Evolutionary conservation across 2,329 filamentous ascomycete species (phyloP).

Genomic region (Biscogniauxia sp.): DNA sequence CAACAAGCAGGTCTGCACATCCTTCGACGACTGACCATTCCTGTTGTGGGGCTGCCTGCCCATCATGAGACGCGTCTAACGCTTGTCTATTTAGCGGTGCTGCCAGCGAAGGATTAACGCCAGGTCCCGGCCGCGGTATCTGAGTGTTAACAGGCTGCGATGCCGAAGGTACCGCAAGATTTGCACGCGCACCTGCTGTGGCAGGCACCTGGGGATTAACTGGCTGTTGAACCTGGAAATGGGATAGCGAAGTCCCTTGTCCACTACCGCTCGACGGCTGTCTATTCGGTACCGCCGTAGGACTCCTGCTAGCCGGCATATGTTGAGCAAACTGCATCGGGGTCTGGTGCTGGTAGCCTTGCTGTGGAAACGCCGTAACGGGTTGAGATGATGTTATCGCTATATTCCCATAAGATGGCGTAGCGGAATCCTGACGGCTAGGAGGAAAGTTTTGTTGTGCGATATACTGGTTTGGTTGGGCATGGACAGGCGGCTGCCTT

Average conservation of each 20-base stretch:
- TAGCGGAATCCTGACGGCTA: neutral
- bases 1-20: constrained; percentile 6
- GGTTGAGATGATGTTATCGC: neutral
- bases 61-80: neutral
- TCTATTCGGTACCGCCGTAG: neutral
- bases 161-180: neutral
- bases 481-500: neutral
- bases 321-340: neutral
- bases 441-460: neutral
- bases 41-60: neutral
- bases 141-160: neutral
- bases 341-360: neutral
- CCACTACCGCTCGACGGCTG: neutral
- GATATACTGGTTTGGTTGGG: neutral
- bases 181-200: neutral
- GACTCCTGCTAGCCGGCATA: neutral
- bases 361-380: neutral
- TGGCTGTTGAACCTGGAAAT: neutral
- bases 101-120: neutral
- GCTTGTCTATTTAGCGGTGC: neutral
- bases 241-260: neutral
- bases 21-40: neutral
- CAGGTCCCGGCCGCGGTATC: neutral
- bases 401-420: neutral
- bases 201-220: neutral